Conservation (phyloP, 163 green algal genomes). For the Botryococcus braunii region DNA sequence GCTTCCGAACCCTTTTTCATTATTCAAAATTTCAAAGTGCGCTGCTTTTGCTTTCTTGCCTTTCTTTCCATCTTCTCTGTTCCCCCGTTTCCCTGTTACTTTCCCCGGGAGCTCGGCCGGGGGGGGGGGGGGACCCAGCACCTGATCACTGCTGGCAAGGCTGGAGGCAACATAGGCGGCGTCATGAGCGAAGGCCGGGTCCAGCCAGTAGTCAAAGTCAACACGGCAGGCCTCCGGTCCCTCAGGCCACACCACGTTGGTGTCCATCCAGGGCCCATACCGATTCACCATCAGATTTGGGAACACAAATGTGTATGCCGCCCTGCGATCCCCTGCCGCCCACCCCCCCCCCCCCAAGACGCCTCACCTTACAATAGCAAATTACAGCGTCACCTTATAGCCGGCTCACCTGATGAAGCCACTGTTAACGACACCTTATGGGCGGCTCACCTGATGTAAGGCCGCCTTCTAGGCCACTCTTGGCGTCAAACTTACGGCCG, state of each 20-base stretch:
- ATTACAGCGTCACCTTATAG: neutral
- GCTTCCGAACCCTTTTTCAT: no score
- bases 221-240: conserved; percentile 33
- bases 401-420: neutral
- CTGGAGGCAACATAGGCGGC: conserved; percentile 16
- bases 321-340: neutral
- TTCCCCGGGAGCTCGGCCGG: no score
- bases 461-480: no score
- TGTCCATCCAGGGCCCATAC: conserved; percentile 60
- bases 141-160: conserved; percentile 25
- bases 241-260: conserved; percentile 42
- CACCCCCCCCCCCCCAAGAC: neutral
- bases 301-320: conserved; percentile 45
- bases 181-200: conserved; percentile 1
- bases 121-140: conserved; percentile 10
- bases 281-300: conserved; percentile 58
- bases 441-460: no score
- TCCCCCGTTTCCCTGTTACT: no score
- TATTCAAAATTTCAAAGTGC: no score
- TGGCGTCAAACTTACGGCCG: no score
- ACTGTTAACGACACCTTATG: no score
- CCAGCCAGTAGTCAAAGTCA: conserved; percentile 41
- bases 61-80: no score
- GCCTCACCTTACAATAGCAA: neutral
- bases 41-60: no score